These are phyloP conservation scores for Canariomyces notabilis DNA, from an alignment of 2,329 filamentous ascomycete species.

Conservation along the genomic window DNA sequence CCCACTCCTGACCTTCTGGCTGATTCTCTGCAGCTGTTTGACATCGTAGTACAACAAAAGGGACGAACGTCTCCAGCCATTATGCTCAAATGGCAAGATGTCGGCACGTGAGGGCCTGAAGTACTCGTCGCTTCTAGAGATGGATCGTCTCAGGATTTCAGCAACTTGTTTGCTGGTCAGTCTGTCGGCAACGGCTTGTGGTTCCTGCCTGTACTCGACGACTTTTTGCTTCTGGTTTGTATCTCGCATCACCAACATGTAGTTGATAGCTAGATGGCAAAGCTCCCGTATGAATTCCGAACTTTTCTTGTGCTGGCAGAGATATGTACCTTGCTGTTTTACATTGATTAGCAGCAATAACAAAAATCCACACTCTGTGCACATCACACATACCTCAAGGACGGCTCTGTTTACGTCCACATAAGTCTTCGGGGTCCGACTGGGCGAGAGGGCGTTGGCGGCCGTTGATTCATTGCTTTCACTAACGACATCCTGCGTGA, in stretches of 20 bases:
- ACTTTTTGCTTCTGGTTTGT: slow-evolving; percentile 1
- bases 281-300: slow-evolving; percentile 2
- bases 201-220: not conserved
- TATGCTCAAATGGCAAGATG: not conserved
- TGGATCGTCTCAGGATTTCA: not conserved
- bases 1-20: slow-evolving; percentile 1
- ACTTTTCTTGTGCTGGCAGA: not conserved
- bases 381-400: not conserved
- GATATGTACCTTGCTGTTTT: slow-evolving; percentile 4
- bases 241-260: slow-evolving; percentile 8
- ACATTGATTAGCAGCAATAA: not conserved
- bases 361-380: not conserved
- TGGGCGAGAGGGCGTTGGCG: not conserved
- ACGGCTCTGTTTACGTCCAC: not conserved
- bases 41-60: not conserved
- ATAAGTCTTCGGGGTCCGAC: not conserved
- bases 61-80: not conserved
- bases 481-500: not conserved
- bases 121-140: not conserved
- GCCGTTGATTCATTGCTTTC: not conserved
- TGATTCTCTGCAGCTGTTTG: slow-evolving; percentile 1
- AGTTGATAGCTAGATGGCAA: slow-evolving; percentile 6
- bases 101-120: not conserved
- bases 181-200: not conserved
- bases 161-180: slow-evolving; percentile 2